Base-by-base conservation (phyloP, 2,329 filamentous ascomycete genomes). In the Botryotinia calthae region DNA sequence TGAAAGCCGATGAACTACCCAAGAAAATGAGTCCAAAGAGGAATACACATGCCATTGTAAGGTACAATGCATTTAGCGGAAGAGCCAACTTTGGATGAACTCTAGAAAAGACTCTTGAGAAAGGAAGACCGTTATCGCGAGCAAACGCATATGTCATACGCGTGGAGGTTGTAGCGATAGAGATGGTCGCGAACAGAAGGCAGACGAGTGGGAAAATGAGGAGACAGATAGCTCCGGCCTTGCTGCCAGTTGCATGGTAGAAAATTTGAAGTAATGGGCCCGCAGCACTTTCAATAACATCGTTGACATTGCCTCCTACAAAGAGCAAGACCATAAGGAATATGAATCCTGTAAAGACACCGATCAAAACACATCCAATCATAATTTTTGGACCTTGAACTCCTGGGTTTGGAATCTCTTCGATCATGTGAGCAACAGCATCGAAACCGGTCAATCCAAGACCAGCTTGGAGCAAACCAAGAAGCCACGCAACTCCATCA, bases 21-120 rank as follows among this genome's bases (percentile, higher is more conserved):
- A 93, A 84, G 81, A 92, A 91, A 73, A 93, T 89, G 72, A 87
- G 85, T 0, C 91, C 91, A 73, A 93, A 92, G 28, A 93, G 84
- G 44, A 92, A 84, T 0, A 92, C 89, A 65, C 90, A 84, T 8
- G 80, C 82, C 0, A 87, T 83, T 1, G 90, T 91, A 67, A 91
- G 83, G 31, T 88, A 84, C 2, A 93, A 82, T 0, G 90, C 86
- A 77, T 93, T 92, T 22, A 94, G 81, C 0, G 91, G 91, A 1
- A 92, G 86, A 0, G 87, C 86, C 0, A 93, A 85, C 22, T 80
- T 84, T 0, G 86, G 84, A 78, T 93, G 89, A 1, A 93, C 87
- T 62, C 83, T 85, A 70, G 89, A 86, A 75, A 92, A 90, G 76
- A 89, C 81, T 1, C 80, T 82, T 18, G 88, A 91, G 48, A 85